Base-by-base conservation (phyloP, 2,329 filamentous ascomycete species). In the Cyanodermella asteris region DNA sequence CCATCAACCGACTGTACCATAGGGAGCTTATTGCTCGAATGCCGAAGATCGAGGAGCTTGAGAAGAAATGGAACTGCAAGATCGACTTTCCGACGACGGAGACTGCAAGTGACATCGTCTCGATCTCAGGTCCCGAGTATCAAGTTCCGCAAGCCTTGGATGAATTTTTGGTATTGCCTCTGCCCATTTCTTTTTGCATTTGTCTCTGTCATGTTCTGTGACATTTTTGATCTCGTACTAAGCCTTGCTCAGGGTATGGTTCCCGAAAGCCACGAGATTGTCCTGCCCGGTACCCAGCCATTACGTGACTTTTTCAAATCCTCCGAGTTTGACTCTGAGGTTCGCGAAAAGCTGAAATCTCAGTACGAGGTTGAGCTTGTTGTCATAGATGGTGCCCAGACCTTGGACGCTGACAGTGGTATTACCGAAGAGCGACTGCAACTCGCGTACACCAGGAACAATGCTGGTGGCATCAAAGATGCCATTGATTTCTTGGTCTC, bases 41-140 rank as follows among this genome's bases (percentile, higher is more conserved):
- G 35, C 59, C 66, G 22, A 78, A 93, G 42, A 80, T 97, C 29
- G 84, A 94, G 36, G 78, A 87, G 38, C 61, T 97, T 25, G 87
- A 97, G 56, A 90, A 91, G 61, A 93, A 91, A 53, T 94, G 82
- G 74, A 94, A 94, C 49, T 97, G 87, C 70, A 94, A 94, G 58
- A 90, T 97, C 43, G 77, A 81, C 38, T 97, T 97, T 45, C 87
- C 87, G 6, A 91, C 82, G 52, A 94, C 87, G 7, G 87, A 97
- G 48, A 76, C 90, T 50, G 87, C 87, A 13, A 94, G 84, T 45
- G 87, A 97, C 42, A 75, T 90, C 42, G 81, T 97, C 26, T 90
- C 75, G 11, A 81, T 97, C 30, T 91, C 81, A 32, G 87, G 87
- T 4, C 87, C 87, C 24, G 84, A 94, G 54, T 97, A 90, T 64